Base-by-base conservation (phyloP, 192 early-diverging fungal species). In the Umbelopsis ramanniana region DNA sequence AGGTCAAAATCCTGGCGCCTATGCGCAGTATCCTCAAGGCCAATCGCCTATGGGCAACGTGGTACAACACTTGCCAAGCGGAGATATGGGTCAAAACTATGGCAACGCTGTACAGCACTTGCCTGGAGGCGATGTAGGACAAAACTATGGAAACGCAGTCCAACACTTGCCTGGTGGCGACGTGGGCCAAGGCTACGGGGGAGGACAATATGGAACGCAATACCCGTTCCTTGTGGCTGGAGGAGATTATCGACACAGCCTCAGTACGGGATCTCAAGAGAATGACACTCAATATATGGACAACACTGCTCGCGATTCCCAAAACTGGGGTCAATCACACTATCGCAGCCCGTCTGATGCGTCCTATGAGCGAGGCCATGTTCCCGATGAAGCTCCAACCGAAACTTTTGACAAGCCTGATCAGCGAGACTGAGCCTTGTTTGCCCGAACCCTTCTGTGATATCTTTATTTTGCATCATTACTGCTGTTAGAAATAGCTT, bases 261-360 rank as follows among this genome's bases (percentile, higher is more conserved):
- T 63, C 33, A 63, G 57, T 17, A 63, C 57, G 5, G 57, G 57
- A 29, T 63, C 57, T 12, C 57, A 63, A 14, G 57, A 63, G 35
- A 63, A 63, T 63, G 57, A 63, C 17, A 63, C 57, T 63, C 40
- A 43, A 11, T 29, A 29, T 63, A 19, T 35, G 0, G 57, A 63
- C 12, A 12, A 3, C 15, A 63, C 10, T n/a, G 4, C 15, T 3
- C 57, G 10, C 8, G 26, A 19, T 29, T 63, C 57, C 57, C 57
- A 63, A 37, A 38, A 63, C 17, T 63, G 24, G 57, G 57, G 57
- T 63, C 17, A 35, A n/a, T 22, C 24, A 14, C 57, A 63, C 19
- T 37, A 63, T 63, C 57, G 57, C 26, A 26, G 57, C 33, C 57
- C 57, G 15, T 63, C 57, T n/a, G 57, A 63, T 37, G 29, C 14